phyloP scores from a whole-genome alignment of 139 green algal species.

The Astrephomene gubernaculifera region DNA sequence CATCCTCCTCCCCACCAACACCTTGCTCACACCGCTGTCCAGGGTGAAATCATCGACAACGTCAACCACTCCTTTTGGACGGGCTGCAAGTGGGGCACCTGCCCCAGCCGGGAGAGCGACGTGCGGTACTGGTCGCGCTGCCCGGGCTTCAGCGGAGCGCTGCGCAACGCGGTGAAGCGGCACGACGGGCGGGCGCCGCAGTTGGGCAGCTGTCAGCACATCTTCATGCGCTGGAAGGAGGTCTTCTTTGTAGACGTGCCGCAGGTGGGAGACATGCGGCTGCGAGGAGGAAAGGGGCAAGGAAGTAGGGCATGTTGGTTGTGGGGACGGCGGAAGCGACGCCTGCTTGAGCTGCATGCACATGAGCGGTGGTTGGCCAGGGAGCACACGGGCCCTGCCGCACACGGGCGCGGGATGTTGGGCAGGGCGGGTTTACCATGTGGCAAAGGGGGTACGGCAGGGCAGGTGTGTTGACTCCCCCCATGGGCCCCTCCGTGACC shows the following conservation, averaged over 20 bases:
- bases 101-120: constrained; percentile 8
- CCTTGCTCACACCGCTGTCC: neutral
- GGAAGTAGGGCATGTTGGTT: too few species aligned
- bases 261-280: neutral
- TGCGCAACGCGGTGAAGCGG: neutral
- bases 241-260: constrained; percentile 44
- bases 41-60: constrained; percentile 43
- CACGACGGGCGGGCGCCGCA: neutral
- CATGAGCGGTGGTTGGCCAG: too few species aligned
- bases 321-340: too few species aligned
- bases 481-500: neutral
- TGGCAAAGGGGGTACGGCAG: too few species aligned
- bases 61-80: constrained; percentile 37
- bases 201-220: neutral
- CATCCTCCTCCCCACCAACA: too few species aligned
- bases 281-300: neutral
- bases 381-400: too few species aligned
- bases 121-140: constrained; percentile 37
- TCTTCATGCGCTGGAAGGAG: constrained; percentile 50
- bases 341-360: too few species aligned
- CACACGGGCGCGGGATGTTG: too few species aligned
- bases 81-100: constrained; percentile 27
- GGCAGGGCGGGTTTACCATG: too few species aligned
- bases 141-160: constrained; percentile 5
- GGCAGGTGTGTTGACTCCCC: constrained; percentile 11